phyloP scores from a whole-genome alignment of 306 rosid genomes.

The Vicia sativa region DNA sequence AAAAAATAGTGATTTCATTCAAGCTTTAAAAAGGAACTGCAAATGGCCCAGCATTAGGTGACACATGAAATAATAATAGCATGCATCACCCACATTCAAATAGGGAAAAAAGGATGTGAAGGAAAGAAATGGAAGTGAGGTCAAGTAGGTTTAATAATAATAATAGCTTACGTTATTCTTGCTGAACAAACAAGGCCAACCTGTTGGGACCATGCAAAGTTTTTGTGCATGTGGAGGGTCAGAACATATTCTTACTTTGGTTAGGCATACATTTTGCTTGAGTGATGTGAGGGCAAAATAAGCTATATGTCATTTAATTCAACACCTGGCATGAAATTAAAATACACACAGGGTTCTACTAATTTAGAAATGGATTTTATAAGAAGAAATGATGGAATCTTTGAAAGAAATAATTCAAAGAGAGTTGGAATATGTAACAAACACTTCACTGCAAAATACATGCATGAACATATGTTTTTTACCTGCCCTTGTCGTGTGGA shows the following conservation, averaged over 20 bases:
- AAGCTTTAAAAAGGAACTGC: not conserved
- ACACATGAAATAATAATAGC: slow-evolving; percentile 5
- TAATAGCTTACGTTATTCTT: not conserved
- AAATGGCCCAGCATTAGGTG: not conserved
- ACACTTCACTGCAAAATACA: not conserved
- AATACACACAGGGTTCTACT: not conserved
- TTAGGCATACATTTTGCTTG: not conserved
- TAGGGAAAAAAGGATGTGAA: not conserved
- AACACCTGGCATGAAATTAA: not conserved
- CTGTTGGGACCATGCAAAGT: slow-evolving; percentile 11
- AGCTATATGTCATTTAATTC: not conserved
- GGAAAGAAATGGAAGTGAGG: slow-evolving; percentile 4
- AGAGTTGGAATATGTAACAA: slow-evolving; percentile 9
- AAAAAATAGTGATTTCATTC: not conserved
- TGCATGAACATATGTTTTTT: not conserved
- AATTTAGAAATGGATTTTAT: not conserved
- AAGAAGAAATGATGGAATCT: not conserved
- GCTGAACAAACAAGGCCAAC: slow-evolving; percentile 11
- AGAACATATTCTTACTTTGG: not conserved
- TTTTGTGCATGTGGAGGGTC: not conserved
- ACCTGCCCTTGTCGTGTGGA: not conserved
- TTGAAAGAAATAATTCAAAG: not conserved
- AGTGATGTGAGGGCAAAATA: slow-evolving; percentile 5
- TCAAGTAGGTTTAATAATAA: not conserved
- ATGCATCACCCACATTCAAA: not conserved